phyloP scores from a whole-genome alignment of 2,329 filamentous ascomycete genomes.

The Aspergillus versicolor region DNA sequence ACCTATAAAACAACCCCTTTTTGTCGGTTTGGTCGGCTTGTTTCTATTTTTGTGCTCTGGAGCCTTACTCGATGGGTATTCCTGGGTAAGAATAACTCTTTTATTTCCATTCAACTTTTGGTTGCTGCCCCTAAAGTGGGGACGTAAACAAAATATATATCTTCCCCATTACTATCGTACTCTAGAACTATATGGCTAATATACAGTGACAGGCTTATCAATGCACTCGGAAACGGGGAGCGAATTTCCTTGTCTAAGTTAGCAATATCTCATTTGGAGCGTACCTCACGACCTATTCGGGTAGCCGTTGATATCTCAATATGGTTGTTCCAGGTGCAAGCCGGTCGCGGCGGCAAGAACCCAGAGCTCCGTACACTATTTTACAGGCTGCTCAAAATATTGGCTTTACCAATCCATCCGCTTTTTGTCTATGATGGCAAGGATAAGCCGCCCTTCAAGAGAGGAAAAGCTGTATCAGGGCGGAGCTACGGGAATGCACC shows the following conservation, averaged over 20 bases:
- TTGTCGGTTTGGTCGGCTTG: slow-evolving; percentile 1
- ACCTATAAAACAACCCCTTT: not conserved
- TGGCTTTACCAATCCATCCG: slow-evolving; percentile 76
- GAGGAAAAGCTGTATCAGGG: slow-evolving; percentile 66
- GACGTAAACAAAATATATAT: slow-evolving; percentile 13
- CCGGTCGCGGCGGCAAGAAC: slow-evolving; percentile 81
- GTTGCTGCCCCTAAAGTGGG: not conserved
- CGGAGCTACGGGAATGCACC: slow-evolving; percentile 59
- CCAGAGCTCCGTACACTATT: slow-evolving; percentile 90
- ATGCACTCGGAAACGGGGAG: slow-evolving; percentile 78
- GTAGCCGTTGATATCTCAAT: slow-evolving; percentile 94
- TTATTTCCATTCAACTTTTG: not conserved
- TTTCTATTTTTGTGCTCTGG: not conserved
- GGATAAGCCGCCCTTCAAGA: slow-evolving; percentile 81
- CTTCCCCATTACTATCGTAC: not conserved
- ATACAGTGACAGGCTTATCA: slow-evolving; percentile 67
- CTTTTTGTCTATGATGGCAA: slow-evolving; percentile 90
- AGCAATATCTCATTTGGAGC: slow-evolving; percentile 72
- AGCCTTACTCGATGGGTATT: slow-evolving; percentile 40
- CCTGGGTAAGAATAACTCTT: slow-evolving; percentile 37
- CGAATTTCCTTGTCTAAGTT: slow-evolving; percentile 80
- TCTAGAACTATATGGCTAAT: not conserved
- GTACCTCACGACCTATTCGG: slow-evolving; percentile 70
- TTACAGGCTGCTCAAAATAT: slow-evolving; percentile 78
- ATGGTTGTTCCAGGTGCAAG: slow-evolving; percentile 93